A percentile compares a stretch with the other conserved stretches of the same genome.
Evolutionary conservation across 768 basidiomycete genomes (phyloP).

Genomic region (Boletus pseudopeckii): DNA sequence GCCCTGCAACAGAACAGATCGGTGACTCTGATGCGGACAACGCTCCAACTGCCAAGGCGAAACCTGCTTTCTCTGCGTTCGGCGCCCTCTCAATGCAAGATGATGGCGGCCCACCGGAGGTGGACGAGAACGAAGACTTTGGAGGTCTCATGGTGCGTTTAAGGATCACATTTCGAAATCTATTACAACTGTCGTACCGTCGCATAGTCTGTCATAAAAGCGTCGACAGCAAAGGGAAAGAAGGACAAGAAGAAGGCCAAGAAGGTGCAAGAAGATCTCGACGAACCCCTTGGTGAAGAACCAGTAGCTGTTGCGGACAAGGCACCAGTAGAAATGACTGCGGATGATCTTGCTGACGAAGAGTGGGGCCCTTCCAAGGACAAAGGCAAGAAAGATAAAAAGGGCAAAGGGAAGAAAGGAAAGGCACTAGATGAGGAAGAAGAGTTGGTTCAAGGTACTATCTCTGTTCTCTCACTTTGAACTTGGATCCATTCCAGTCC

Average conservation of each 20-base stretch:
- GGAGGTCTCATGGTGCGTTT: slow-evolving; percentile 71
- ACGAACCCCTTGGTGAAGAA: slow-evolving; percentile 28
- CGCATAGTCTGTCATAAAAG: slow-evolving; percentile 60
- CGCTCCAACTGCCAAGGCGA: slow-evolving; percentile 26
- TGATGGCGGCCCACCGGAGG: slow-evolving; percentile 37
- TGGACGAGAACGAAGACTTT: slow-evolving; percentile 62
- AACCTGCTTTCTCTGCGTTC: slow-evolving; percentile 49
- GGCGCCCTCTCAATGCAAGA: slow-evolving; percentile 43
- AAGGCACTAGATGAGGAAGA: slow-evolving; percentile 18
- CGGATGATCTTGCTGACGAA: slow-evolving; percentile 73
- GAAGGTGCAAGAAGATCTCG: slow-evolving; percentile 32
- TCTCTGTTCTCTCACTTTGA: not conserved
- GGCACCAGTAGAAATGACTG: slow-evolving; percentile 49
- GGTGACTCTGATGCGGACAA: slow-evolving; percentile 45
- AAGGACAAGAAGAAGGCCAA: slow-evolving; percentile 55
- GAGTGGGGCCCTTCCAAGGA: slow-evolving; percentile 55
- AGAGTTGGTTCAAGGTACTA: slow-evolving; percentile 10
- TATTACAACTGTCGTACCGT: not conserved
- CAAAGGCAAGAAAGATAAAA: slow-evolving; percentile 23
- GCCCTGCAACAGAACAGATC: slow-evolving; percentile 25
- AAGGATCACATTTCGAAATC: not conserved
- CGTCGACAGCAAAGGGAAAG: slow-evolving; percentile 46
- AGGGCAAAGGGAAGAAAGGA: slow-evolving; percentile 21
- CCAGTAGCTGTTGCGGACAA: slow-evolving; percentile 31
- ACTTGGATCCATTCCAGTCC: not conserved